Evolutionary conservation across 768 basidiomycete species (phyloP), one percentile per base, ranked within the genome.

Genomic region (Infundibulicybe gibba): DNA sequence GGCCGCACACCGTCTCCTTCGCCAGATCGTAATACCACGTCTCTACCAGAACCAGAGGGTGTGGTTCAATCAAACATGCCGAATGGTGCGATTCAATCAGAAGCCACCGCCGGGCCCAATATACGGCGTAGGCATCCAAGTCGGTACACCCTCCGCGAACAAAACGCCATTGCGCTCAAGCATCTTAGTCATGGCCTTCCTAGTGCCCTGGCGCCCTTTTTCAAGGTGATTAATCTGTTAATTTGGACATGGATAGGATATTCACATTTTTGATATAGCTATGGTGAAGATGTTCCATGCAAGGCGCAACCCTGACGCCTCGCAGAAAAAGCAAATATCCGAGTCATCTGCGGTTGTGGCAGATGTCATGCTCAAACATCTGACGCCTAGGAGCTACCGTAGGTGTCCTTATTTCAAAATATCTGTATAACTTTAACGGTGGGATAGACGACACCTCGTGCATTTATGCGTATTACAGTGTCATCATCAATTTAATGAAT

Each of bases 251-350:
- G 25, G 8, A 8, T 8, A 8, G 25, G 25, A 25, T 25, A 25
- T 25, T 25, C 25, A 25, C 8, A n/a, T 8, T 25, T 3, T 15
- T 40, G 31, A 32, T 43, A 46, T 44, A 94, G 91, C 92, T 12
- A 80, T 91, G 57, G 84, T 91, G 50, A 91, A 93, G 66, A 75
- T 94, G 63, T 88, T 94, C 64, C 83, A 90, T 59, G 81, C 82
- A 11, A 75, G 90, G 49, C 81, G 92, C 15, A 90, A 81, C 57
- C 78, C 82, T 9, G 93, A 95, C 56, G 50, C 76, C 3, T 56
- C 73, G 13, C 92, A 94, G 60, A 87, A 80, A 63, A 84, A 86
- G 58, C 88, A 90, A 57, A 87, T 94, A 12, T 58, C 72, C 14
- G 78, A 80, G 16, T 81, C 90, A 2, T 85, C 91, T 0, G 67